Percentiles rank a stretch among this genome's conserved stretches.
These are phyloP conservation scores for Fusarium acutatum DNA, from an alignment of 2,329 filamentous ascomycete species.

Conservation along the genomic window DNA sequence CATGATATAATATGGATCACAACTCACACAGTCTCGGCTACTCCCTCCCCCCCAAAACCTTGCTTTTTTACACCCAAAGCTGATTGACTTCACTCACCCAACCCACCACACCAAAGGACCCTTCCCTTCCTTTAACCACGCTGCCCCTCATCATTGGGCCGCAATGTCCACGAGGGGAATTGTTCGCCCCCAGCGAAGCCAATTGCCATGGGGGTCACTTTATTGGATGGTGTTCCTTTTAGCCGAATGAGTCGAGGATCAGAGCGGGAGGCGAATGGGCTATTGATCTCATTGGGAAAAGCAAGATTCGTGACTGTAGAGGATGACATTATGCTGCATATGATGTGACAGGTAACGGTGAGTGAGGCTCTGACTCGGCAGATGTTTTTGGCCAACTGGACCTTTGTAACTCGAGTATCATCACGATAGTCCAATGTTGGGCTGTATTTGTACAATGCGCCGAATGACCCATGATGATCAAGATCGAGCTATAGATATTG, in stretches of 20 bases:
- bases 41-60: conserved; percentile 21
- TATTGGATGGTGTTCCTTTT: conserved; percentile 5
- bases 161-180: conserved; percentile 29
- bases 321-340: conserved; percentile 28
- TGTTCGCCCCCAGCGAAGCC: conserved; percentile 4
- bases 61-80: neutral
- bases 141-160: conserved; percentile 36
- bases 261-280: conserved; percentile 14
- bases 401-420: neutral
- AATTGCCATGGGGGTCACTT: neutral
- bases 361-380: conserved; percentile 22
- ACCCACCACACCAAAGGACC: conserved; percentile 34
- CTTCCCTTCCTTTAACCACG: conserved; percentile 7
- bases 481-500: neutral
- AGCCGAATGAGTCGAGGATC: neutral
- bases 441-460: neutral
- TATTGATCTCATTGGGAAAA: neutral
- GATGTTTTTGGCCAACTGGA: conserved; percentile 12
- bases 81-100: conserved; percentile 30
- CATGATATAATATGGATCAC: neutral
- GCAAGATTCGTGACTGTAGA: conserved; percentile 4
- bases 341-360: conserved; percentile 9
- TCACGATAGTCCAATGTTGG: neutral
- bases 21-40: conserved; percentile 17
- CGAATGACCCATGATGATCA: neutral